Evolutionary conservation across 495 filamentous ascomycete species (phyloP).

Genomic region (Acidomyces sp.): DNA sequence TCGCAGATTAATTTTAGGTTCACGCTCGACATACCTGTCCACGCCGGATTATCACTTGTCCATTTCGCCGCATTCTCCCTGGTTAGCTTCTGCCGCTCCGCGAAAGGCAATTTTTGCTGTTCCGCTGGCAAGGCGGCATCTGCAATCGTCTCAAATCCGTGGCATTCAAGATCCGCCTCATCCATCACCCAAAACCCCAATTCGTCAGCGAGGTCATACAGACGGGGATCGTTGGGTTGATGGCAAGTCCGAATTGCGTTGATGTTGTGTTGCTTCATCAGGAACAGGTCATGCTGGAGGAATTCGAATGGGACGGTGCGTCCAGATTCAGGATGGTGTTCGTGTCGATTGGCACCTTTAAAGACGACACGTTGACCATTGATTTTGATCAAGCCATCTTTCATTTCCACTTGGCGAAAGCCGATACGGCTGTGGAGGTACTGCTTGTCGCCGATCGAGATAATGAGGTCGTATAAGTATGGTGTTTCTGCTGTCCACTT

Average conservation of each 20-base stretch:
- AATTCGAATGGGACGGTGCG: constrained; percentile 21
- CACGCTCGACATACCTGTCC: constrained; percentile 28
- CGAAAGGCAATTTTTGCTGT: constrained; percentile 34
- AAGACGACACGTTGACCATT: constrained; percentile 21
- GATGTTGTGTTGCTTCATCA: constrained; percentile 25
- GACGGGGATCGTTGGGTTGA: constrained; percentile 19
- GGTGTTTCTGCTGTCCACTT: constrained; percentile 61
- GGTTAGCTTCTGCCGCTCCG: constrained; percentile 42
- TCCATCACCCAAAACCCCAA: constrained; percentile 59
- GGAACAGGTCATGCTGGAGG: constrained; percentile 18
- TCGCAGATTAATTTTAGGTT: too few species aligned
- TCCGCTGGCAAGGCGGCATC: constrained; percentile 35
- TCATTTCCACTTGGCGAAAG: constrained; percentile 22
- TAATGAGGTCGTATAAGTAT: constrained; percentile 38
- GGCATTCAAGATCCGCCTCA: constrained; percentile 59
- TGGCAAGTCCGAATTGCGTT: constrained; percentile 23
- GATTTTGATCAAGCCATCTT: constrained; percentile 20
- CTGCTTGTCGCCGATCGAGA: constrained; percentile 13
- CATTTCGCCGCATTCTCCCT: constrained; percentile 40
- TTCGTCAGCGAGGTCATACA: constrained; percentile 52
- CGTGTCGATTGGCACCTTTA: constrained; percentile 23
- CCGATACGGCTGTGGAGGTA: constrained; percentile 16
- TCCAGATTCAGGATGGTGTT: constrained; percentile 22
- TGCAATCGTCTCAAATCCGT: constrained; percentile 39
- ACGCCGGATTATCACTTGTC: constrained; percentile 49